Conservation (phyloP, 208 protist species). For the Wallacemonas collosoma region DNA sequence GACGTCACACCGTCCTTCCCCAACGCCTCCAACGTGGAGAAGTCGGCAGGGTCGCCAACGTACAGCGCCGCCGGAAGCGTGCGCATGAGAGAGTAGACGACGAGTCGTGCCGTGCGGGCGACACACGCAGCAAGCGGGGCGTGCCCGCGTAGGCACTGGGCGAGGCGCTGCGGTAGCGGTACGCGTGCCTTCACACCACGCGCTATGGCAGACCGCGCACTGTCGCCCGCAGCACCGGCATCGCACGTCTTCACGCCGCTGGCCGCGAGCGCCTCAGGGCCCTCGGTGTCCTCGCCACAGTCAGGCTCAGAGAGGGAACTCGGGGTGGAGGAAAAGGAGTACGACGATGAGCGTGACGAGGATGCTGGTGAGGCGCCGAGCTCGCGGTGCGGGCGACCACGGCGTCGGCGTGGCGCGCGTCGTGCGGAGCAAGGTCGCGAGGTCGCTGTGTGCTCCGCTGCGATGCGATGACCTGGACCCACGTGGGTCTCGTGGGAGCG, state of each 20-base stretch:
- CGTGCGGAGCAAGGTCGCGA: neutral
- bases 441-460: neutral
- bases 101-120: conserved; percentile 28
- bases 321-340: too few species aligned
- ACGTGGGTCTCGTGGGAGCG: neutral
- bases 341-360: too few species aligned
- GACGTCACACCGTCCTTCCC: neutral
- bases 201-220: neutral
- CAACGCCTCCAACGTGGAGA: conserved; percentile 16
- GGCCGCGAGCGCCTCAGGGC: too few species aligned
- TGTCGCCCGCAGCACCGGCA: neutral
- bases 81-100: conserved; percentile 47
- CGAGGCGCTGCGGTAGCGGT: conserved; percentile 27
- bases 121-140: conserved; percentile 34
- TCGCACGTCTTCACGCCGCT: too few species aligned
- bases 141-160: conserved; percentile 22
- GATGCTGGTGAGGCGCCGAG: too few species aligned
- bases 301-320: too few species aligned
- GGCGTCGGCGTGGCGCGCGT: too few species aligned
- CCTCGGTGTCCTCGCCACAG: too few species aligned
- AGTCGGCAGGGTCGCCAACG: conserved; percentile 43
- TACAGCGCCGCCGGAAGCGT: conserved; percentile 42
- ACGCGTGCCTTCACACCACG: neutral
- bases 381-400: too few species aligned
- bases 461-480: neutral